Conservation (phyloP, 768 basidiomycete species). For the Suillus subluteus region DNA sequence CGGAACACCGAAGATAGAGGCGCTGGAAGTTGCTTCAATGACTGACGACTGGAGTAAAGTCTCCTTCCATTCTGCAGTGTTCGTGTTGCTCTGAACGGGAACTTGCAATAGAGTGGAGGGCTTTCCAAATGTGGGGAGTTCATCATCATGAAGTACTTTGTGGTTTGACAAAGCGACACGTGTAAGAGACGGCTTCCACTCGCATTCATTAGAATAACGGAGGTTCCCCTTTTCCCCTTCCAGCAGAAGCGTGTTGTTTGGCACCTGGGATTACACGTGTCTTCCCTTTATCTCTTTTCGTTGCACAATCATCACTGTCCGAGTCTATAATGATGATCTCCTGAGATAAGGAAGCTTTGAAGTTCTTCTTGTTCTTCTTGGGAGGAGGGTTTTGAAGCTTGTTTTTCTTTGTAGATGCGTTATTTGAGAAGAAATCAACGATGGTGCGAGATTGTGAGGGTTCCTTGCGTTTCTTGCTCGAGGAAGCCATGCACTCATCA, state of each 20-base stretch:
- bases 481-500: constrained; percentile 36
- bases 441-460: constrained; percentile 43
- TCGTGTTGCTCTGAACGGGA: background rate
- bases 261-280: background rate
- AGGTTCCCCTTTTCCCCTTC: background rate
- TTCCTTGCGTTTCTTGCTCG: constrained; percentile 39
- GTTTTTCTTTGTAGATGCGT: constrained; percentile 26
- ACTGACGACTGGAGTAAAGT: constrained; percentile 2
- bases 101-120: constrained; percentile 30
- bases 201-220: background rate
- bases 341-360: constrained; percentile 17
- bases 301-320: constrained; percentile 47
- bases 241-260: background rate
- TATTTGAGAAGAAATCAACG: constrained; percentile 47
- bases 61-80: background rate
- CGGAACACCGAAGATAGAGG: constrained; percentile 24
- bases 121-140: constrained; percentile 23
- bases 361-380: constrained; percentile 12
- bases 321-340: constrained; percentile 69
- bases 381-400: constrained; percentile 16
- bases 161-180: background rate
- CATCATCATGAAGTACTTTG: background rate
- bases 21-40: background rate
- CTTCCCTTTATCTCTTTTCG: constrained; percentile 5
- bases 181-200: background rate